These are phyloP conservation scores for Aspergillus carbonarius DNA, from an alignment of 2,329 filamentous ascomycete species.

Conservation along the genomic window DNA sequence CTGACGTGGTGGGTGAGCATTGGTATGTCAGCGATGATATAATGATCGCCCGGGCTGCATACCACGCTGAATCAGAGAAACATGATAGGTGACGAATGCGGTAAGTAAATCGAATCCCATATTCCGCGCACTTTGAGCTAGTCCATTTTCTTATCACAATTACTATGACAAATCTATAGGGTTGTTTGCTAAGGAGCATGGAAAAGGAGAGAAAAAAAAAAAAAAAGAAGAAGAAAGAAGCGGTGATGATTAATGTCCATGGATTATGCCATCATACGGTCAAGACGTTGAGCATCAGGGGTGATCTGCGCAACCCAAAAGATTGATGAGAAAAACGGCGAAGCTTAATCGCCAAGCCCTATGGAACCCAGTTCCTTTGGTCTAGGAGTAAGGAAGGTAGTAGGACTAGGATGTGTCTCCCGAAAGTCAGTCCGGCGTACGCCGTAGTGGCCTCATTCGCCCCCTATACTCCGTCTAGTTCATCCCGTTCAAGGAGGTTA, in stretches of 20 bases:
- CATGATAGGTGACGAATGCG: not conserved
- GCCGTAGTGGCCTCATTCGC: not conserved
- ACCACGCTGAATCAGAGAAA: not conserved
- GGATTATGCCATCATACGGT: not conserved
- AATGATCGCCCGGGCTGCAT: not conserved
- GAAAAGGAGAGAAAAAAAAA: too few species aligned
- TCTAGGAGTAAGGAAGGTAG: too few species aligned
- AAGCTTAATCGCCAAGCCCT: slow-evolving; percentile 8
- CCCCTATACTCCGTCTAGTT: not conserved
- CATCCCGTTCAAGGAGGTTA: not conserved
- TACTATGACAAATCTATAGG: not conserved
- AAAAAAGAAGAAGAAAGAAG: too few species aligned
- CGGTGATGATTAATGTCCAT: not conserved
- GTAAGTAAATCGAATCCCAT: not conserved
- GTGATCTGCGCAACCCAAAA: slow-evolving; percentile 12
- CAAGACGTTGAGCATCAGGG: slow-evolving; percentile 5
- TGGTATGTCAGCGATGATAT: not conserved
- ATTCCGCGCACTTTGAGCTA: not conserved
- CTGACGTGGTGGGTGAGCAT: not conserved
- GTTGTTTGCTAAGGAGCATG: not conserved
- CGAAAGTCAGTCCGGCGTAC: not conserved
- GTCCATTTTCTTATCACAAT: not conserved
- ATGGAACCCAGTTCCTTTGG: not conserved
- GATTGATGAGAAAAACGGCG: slow-evolving; percentile 6
- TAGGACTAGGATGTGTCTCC: not conserved